phyloP scores from a whole-genome alignment of 2,329 filamentous ascomycete species.

The Colletotrichum sp. region DNA sequence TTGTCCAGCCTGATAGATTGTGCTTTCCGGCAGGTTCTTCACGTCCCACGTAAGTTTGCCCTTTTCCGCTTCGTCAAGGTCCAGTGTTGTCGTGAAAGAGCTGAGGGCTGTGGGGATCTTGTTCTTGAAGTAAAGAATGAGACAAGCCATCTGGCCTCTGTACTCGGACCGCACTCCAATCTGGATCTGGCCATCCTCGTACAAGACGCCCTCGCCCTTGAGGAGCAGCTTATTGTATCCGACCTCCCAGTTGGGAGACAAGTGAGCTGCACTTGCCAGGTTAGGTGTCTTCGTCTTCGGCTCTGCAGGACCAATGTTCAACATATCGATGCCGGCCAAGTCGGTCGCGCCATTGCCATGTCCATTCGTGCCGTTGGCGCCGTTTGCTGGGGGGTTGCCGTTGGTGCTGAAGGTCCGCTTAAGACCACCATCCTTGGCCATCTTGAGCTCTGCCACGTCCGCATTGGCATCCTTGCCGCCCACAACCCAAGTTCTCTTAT shows the following conservation, averaged over 20 bases:
- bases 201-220: constrained; percentile 83
- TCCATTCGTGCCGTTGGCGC: constrained; percentile 55
- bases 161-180: constrained; percentile 93
- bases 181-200: constrained; percentile 94
- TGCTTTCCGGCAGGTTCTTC: constrained; percentile 87
- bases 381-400: constrained; percentile 49
- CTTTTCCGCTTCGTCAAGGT: constrained; percentile 74
- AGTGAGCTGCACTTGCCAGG: constrained; percentile 87
- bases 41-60: constrained; percentile 80
- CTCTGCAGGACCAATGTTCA: constrained; percentile 60
- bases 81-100: constrained; percentile 93
- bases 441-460: constrained; percentile 78
- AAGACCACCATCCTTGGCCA: constrained; percentile 81
- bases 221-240: constrained; percentile 87
- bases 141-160: constrained; percentile 89
- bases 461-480: constrained; percentile 93
- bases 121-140: constrained; percentile 96
- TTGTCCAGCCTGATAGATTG: constrained; percentile 75
- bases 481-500: constrained; percentile 97
- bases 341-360: constrained; percentile 64
- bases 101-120: constrained; percentile 85
- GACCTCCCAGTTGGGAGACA: constrained; percentile 93
- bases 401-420: constrained; percentile 83
- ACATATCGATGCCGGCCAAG: constrained; percentile 84
- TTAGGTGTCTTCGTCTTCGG: constrained; percentile 75